Conservation (phyloP, 108 stramenopile genomes). For the Chaetoceros muelleri region DNA sequence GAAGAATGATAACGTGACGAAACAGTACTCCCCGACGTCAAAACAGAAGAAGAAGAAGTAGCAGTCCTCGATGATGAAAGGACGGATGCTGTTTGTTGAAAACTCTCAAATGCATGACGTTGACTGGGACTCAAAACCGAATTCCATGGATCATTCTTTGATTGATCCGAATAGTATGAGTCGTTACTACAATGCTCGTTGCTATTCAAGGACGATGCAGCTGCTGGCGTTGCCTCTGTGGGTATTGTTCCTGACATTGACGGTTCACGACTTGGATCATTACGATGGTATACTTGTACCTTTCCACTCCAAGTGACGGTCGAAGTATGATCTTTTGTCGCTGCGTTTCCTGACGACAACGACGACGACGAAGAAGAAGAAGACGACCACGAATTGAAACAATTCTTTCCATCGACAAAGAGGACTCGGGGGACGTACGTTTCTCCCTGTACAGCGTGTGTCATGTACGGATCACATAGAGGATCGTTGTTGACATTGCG, state of each 20-base stretch:
- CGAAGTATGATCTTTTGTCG: neutral
- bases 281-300: conserved; percentile 1
- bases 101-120: neutral
- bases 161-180: too few relatives aligned
- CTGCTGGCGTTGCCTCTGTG: neutral
- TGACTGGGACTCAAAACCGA: neutral
- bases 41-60: too few relatives aligned
- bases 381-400: conserved; percentile 7
- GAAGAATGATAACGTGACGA: neutral
- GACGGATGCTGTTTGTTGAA: conserved; percentile 15
- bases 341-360: neutral
- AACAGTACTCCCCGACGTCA: neutral
- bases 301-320: neutral
- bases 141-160: neutral
- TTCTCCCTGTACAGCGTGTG: conserved; percentile 27
- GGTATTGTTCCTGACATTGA: neutral
- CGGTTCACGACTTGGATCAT: neutral
- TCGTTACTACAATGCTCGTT: too few relatives aligned
- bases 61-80: too few relatives aligned
- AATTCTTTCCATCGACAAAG: conserved; percentile 48
- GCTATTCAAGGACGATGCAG: neutral
- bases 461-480: conserved; percentile 45
- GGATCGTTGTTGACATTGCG: conserved; percentile 12
- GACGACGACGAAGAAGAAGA: too few relatives aligned
- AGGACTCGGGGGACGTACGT: conserved; percentile 48